A percentile compares a stretch with the other conserved stretches of the same genome.
These are phyloP conservation scores for Daldinia concentrica DNA, from an alignment of 495 filamentous ascomycete species.

Conservation along the genomic window DNA sequence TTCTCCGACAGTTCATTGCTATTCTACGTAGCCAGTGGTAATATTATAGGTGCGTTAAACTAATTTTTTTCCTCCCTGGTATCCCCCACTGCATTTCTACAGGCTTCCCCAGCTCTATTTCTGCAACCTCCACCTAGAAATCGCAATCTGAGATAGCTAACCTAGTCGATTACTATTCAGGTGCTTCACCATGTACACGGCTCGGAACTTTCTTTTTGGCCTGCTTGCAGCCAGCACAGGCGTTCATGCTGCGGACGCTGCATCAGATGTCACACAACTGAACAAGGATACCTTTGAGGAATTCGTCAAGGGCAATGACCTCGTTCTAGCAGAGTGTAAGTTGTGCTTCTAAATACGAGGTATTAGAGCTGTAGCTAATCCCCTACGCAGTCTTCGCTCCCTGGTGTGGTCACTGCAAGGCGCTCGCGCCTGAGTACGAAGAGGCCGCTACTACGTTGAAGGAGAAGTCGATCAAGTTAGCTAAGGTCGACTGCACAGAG, in stretches of 20 bases:
- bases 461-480: slow-evolving; percentile 90
- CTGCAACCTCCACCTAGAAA: background rate
- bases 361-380: slow-evolving; percentile 24
- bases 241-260: slow-evolving; percentile 60
- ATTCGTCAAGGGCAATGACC: slow-evolving; percentile 84
- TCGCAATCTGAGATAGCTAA: slow-evolving; percentile 26
- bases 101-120: background rate
- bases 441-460: slow-evolving; percentile 94
- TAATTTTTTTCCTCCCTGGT: background rate
- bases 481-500: slow-evolving; percentile 96
- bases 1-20: slow-evolving; percentile 17
- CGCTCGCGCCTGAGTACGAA: slow-evolving; percentile 84
- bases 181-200: slow-evolving; percentile 62
- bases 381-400: slow-evolving; percentile 68
- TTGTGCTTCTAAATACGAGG: slow-evolving; percentile 19
- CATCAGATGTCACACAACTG: slow-evolving; percentile 82
- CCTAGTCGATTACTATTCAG: background rate
- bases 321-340: slow-evolving; percentile 84
- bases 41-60: slow-evolving; percentile 29
- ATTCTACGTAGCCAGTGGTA: slow-evolving; percentile 29
- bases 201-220: slow-evolving; percentile 59
- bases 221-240: slow-evolving; percentile 72
- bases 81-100: slow-evolving; percentile 6
- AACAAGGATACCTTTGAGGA: slow-evolving; percentile 84
- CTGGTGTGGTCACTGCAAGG: slow-evolving; percentile 86